A percentile compares a stretch with the other conserved stretches of the same genome.
Evolutionary conservation across 208 protist genomes (phyloP).

Genomic region (Acanthamoeba divionensis): DNA sequence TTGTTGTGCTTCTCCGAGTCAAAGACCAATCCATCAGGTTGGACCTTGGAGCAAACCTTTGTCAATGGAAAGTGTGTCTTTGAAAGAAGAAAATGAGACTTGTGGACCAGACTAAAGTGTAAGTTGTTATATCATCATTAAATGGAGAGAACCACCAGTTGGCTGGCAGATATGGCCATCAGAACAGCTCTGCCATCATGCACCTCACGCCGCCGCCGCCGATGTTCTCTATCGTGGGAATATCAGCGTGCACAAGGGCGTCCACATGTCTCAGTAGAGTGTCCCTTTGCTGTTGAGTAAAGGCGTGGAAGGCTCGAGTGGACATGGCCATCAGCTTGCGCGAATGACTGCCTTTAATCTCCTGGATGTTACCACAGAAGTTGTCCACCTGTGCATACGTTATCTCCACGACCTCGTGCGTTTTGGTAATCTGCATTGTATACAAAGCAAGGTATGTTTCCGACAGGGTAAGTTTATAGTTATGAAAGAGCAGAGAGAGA

Average conservation of each 20-base stretch:
- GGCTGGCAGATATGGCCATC: not conserved
- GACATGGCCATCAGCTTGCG: conserved; percentile 60
- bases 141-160: too few relatives aligned
- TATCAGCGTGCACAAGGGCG: conserved; percentile 54
- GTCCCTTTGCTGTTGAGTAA: conserved; percentile 61
- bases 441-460: not conserved
- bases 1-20: too few relatives aligned
- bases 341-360: conserved; percentile 52
- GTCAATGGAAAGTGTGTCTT: too few relatives aligned
- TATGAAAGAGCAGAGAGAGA: not conserved
- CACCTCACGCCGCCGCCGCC: conserved; percentile 72
- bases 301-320: conserved; percentile 59
- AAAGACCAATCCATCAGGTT: too few relatives aligned
- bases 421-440: not conserved
- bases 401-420: conserved; percentile 69
- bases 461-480: not conserved
- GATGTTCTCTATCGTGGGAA: conserved; percentile 65
- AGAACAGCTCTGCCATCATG: conserved; percentile 72
- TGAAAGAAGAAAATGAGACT: too few relatives aligned
- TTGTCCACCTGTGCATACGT: conserved; percentile 64
- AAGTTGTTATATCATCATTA: too few relatives aligned
- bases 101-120: too few relatives aligned
- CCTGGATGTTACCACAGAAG: conserved; percentile 79
- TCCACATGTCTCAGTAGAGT: not conserved
- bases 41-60: too few relatives aligned